phyloP scores from a whole-genome alignment of 2,329 filamentous ascomycete genomes.

The Ciborinia camelliae region DNA sequence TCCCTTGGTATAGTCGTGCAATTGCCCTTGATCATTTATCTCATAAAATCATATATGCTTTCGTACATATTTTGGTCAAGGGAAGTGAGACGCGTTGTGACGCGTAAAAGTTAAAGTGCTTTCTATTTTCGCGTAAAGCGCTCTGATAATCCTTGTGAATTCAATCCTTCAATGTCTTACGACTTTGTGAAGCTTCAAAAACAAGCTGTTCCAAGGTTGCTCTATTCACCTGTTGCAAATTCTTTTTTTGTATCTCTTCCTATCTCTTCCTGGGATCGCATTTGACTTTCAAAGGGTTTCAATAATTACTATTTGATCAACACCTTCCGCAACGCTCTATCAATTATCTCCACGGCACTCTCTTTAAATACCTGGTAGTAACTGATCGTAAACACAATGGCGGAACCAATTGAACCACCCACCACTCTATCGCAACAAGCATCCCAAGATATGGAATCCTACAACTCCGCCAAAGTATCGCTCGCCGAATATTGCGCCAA shows the following conservation, averaged over 20 bases:
- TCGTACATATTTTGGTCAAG: constrained; percentile 1
- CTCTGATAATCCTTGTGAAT: constrained; percentile 4
- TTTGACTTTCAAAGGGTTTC: not conserved
- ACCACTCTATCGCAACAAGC: constrained; percentile 27
- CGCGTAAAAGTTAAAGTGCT: constrained; percentile 22
- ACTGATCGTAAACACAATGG: constrained; percentile 26
- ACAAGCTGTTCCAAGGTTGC: not conserved
- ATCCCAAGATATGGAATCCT: constrained; percentile 30
- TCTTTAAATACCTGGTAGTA: not conserved
- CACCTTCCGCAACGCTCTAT: not conserved
- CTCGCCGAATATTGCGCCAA: constrained; percentile 74
- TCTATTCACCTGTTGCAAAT: constrained; percentile 22
- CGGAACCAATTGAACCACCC: constrained; percentile 33
- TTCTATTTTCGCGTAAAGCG: constrained; percentile 16
- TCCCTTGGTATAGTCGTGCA: not conserved
- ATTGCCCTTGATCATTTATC: not conserved
- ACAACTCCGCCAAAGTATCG: constrained; percentile 51
- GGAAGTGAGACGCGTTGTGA: constrained; percentile 23
- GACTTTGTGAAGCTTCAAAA: constrained; percentile 2
- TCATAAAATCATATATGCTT: constrained; percentile 9
- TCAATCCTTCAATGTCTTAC: not conserved
- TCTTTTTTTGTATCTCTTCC: not conserved
- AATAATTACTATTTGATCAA: not conserved
- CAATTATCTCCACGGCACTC: not conserved
- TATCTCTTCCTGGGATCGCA: no score